Conservation (phyloP, 306 rosid species). For the Pyrus communis region DNA sequence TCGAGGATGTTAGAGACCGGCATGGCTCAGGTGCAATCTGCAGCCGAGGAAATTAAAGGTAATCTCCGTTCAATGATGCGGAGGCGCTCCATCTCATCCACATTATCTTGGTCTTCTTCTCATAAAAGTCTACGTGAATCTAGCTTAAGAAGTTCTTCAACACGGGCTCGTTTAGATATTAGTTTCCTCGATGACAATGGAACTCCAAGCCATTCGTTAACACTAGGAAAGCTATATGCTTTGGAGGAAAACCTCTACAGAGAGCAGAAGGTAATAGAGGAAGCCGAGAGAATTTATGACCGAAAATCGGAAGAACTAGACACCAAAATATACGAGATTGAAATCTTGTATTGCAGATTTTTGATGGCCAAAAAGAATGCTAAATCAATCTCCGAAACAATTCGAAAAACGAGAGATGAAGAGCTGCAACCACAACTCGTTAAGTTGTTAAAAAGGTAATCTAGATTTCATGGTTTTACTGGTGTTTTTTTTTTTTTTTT, state of each 20-base stretch:
- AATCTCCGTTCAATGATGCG: conserved; percentile 59
- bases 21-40: no score
- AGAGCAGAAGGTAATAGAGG: conserved; percentile 74
- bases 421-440: conserved; percentile 63
- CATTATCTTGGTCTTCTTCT: conserved; percentile 38
- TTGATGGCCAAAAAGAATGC: conserved; percentile 52
- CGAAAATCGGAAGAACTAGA: not conserved
- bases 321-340: no score
- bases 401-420: conserved; percentile 53
- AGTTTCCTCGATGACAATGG: conserved; percentile 47
- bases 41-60: not conserved
- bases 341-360: not conserved
- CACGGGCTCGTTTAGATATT: conserved; percentile 41
- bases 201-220: conserved; percentile 60
- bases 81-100: conserved; percentile 45
- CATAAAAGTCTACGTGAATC: conserved; percentile 48
- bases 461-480: no score
- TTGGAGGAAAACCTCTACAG: conserved; percentile 70
- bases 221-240: conserved; percentile 59
- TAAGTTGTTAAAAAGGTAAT: conserved; percentile 36
- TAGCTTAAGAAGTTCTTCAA: conserved; percentile 31
- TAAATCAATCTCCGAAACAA: conserved; percentile 48
- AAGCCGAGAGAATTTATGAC: conserved; percentile 37
- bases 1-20: no score
- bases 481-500: no score